Evolutionary conservation across 2,329 filamentous ascomycete species (phyloP).

Genomic region (Simplicillium sp.): DNA sequence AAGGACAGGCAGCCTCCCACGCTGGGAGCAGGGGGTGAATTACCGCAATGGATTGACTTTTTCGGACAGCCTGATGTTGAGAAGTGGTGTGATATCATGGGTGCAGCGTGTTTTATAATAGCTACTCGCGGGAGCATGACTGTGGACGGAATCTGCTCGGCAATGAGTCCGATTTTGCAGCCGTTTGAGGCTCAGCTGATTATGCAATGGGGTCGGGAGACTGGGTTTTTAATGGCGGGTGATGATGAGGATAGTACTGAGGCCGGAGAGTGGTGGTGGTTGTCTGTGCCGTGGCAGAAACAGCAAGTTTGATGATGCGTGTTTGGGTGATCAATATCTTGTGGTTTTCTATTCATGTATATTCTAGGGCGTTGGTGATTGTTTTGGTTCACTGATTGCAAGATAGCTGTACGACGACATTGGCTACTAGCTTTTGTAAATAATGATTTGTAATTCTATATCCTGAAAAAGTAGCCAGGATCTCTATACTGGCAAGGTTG

Average conservation of each 20-base stretch:
- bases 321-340: no score
- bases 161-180: constrained; percentile 50
- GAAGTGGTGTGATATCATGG: constrained; percentile 56
- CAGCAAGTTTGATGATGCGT: not conserved
- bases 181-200: constrained; percentile 52
- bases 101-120: constrained; percentile 51
- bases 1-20: constrained; percentile 29
- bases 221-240: constrained; percentile 39
- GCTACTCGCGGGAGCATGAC: constrained; percentile 52
- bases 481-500: not conserved
- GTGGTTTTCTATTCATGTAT: no score
- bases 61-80: constrained; percentile 47
- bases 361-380: not conserved
- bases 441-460: not conserved
- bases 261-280: constrained; percentile 60
- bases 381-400: not conserved
- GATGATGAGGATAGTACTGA: constrained; percentile 29
- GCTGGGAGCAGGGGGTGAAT: constrained; percentile 31
- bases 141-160: constrained; percentile 39
- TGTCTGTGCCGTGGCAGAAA: constrained; percentile 29
- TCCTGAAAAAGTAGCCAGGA: no score
- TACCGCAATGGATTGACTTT: constrained; percentile 68
- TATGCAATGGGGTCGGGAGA: constrained; percentile 45
- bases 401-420: not conserved
- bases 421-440: not conserved